Percentiles rank a stretch among this genome's conserved stretches.
These are phyloP conservation scores for Penicillium sp. DNA, from an alignment of 2,329 filamentous ascomycete genomes.

Conservation along the genomic window DNA sequence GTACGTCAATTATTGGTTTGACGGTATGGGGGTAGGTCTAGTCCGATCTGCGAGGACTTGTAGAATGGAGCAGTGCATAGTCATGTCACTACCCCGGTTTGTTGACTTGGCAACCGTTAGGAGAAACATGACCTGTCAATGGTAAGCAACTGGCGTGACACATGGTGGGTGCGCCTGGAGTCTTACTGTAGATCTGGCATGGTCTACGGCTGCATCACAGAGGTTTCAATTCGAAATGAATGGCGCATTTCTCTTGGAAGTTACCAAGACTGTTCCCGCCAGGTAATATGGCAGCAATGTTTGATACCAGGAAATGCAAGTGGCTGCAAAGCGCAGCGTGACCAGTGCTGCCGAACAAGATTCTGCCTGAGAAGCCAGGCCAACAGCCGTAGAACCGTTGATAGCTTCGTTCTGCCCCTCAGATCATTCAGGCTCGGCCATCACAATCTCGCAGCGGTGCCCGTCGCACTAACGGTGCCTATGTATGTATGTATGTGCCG, in stretches of 20 bases:
- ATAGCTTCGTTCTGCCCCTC: constrained; percentile 1
- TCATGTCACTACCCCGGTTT: not conserved
- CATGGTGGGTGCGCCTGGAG: not conserved
- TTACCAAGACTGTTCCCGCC: too few relatives aligned
- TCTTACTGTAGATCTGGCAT: not conserved
- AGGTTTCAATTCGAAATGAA: too few relatives aligned
- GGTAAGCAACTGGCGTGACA: not conserved
- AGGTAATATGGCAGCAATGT: too few relatives aligned
- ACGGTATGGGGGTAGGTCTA: not conserved
- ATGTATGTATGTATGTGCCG: not conserved
- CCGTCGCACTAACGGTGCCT: not conserved
- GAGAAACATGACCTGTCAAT: constrained; percentile 4
- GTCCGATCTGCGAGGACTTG: not conserved
- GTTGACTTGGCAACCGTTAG: constrained; percentile 10
- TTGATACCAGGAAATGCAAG: not conserved
- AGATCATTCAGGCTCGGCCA: not conserved
- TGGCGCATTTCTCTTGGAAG: too few relatives aligned
- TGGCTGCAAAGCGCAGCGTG: not conserved
- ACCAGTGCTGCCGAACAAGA: too few relatives aligned
- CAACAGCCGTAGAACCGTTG: not conserved
- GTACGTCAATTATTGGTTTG: not conserved
- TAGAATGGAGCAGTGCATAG: not conserved
- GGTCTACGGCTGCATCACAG: too few relatives aligned
- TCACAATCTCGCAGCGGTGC: not conserved
- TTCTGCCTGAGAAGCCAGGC: not conserved